A percentile compares a stretch with the other conserved stretches of the same genome.
These are phyloP conservation scores for Aspergillus bombycis DNA, from an alignment of 2,329 filamentous ascomycete species.

Conservation along the genomic window DNA sequence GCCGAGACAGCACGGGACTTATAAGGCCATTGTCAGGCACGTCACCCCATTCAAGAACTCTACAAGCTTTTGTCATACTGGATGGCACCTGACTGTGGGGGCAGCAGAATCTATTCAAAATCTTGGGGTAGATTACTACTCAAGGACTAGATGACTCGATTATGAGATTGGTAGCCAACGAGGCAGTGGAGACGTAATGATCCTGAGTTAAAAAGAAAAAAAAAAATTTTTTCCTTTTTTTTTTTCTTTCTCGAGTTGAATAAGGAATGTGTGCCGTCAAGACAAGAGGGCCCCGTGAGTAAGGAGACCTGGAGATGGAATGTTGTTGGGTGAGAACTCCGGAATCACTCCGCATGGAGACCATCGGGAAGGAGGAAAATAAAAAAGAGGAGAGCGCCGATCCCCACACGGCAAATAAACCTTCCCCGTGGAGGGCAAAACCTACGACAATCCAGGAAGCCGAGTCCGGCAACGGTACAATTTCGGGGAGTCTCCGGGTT, in stretches of 20 bases:
- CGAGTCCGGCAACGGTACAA: slow-evolving; percentile 11
- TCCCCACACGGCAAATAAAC: slow-evolving; percentile 3
- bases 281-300: background rate
- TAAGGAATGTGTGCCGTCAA: background rate
- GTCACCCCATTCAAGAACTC: slow-evolving; percentile 1
- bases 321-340: background rate
- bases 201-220: background rate
- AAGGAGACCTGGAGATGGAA: background rate
- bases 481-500: slow-evolving; percentile 15
- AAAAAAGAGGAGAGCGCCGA: background rate
- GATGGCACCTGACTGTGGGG: background rate
- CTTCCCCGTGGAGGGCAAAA: slow-evolving; percentile 13
- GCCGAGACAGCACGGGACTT: slow-evolving; percentile 20
- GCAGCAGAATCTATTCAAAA: background rate
- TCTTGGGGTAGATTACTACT: background rate
- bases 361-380: background rate
- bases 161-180: background rate
- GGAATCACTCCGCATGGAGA: background rate
- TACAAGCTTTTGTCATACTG: background rate
- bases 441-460: background rate
- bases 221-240: background rate
- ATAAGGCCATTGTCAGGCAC: slow-evolving; percentile 17
- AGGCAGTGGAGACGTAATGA: background rate
- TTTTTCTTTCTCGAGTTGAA: background rate
- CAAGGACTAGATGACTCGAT: background rate